Percentiles rank a stretch among this genome's conserved stretches.
phyloP scores from a whole-genome alignment of 352 stramenopile genomes.

The Pythium angustatum region DNA sequence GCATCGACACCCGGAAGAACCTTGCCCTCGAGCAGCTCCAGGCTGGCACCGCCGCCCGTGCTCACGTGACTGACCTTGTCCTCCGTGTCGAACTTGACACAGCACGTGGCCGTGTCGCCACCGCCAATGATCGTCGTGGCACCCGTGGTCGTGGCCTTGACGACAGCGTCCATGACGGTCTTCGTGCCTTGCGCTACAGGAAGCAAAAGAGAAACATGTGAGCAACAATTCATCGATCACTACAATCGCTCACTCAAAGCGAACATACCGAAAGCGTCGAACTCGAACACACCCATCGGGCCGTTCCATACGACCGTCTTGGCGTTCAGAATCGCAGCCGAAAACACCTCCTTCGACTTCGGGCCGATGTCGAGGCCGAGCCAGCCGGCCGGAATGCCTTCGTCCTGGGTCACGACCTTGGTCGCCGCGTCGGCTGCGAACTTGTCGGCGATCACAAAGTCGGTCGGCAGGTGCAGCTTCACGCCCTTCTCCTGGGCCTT shows the following conservation, averaged over 20 bases:
- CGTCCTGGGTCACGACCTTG: constrained; percentile 88
- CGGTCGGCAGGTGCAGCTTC: constrained; percentile 95
- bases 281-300: constrained; percentile 99
- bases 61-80: constrained; percentile 90
- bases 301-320: constrained; percentile 99
- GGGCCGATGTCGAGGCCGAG: constrained; percentile 99
- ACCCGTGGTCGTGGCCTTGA: constrained; percentile 92
- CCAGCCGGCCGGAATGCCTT: constrained; percentile 96
- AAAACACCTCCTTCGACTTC: constrained; percentile 88
- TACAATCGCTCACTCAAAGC: background rate
- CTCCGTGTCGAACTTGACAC: constrained; percentile 87
- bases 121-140: constrained; percentile 98
- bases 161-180: constrained; percentile 95
- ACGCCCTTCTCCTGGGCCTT: constrained; percentile 98
- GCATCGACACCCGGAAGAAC: constrained; percentile 98
- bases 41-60: constrained; percentile 94
- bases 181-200: constrained; percentile 90
- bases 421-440: constrained; percentile 95
- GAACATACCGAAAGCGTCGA: constrained; percentile 93
- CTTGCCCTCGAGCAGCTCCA: constrained; percentile 98
- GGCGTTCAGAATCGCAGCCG: constrained; percentile 68
- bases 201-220: background rate
- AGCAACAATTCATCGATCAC: constrained; percentile 1
- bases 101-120: constrained; percentile 95
- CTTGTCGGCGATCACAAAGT: constrained; percentile 98